Conservation (phyloP, 2,329 filamentous ascomycete species). For the Pseudocercospora macadamiae region DNA sequence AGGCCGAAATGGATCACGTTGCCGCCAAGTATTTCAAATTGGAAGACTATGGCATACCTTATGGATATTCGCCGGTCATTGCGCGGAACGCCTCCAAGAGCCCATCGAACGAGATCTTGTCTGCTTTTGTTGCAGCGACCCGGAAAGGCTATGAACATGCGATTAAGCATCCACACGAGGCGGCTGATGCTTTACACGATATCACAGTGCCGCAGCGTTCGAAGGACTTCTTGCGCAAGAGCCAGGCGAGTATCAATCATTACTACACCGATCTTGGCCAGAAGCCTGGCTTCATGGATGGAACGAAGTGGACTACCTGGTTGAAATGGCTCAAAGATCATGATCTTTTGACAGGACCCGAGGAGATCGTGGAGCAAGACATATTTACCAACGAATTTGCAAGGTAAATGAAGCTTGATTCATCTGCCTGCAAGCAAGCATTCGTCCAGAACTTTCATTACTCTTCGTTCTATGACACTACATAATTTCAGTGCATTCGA, state of each 20-base stretch:
- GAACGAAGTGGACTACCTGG: constrained; percentile 20
- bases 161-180: constrained; percentile 26
- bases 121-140: constrained; percentile 34
- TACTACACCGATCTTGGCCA: constrained; percentile 32
- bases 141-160: constrained; percentile 34
- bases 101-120: constrained; percentile 25
- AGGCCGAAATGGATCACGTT: constrained; percentile 32
- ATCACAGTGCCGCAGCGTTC: constrained; percentile 27
- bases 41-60: constrained; percentile 35
- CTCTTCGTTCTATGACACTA: no score
- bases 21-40: constrained; percentile 29
- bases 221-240: constrained; percentile 32
- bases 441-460: no score
- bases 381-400: constrained; percentile 23
- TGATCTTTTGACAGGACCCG: constrained; percentile 11
- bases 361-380: constrained; percentile 13
- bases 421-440: neutral
- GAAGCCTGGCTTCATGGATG: constrained; percentile 20
- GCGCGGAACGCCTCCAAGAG: constrained; percentile 29
- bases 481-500: no score
- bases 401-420: neutral
- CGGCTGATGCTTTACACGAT: constrained; percentile 19
- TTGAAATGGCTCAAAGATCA: constrained; percentile 19
- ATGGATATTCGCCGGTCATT: constrained; percentile 40
- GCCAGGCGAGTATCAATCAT: constrained; percentile 35